These are phyloP conservation scores for Phlebiopsis flavidoalba DNA, from an alignment of 768 basidiomycete species.

Conservation along the genomic window DNA sequence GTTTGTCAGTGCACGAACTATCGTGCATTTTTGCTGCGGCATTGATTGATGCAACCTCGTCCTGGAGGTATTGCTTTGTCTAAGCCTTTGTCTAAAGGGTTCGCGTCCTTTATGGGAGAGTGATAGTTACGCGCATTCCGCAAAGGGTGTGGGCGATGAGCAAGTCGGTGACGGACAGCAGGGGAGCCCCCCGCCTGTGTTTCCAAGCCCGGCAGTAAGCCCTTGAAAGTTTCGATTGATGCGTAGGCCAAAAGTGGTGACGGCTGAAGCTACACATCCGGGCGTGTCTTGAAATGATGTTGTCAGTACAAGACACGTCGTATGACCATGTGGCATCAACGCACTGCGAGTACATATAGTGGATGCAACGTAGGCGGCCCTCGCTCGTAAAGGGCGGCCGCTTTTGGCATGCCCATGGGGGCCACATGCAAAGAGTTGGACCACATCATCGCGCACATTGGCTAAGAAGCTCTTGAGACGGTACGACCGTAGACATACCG, in stretches of 20 bases:
- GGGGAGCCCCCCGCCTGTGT: background rate
- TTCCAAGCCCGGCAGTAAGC: background rate
- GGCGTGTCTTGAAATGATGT: background rate
- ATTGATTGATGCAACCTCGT: constrained; percentile 5
- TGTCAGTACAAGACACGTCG: background rate
- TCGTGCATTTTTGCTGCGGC: constrained; percentile 7
- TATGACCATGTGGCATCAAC: background rate
- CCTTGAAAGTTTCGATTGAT: constrained; percentile 11
- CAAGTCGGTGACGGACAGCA: constrained; percentile 1
- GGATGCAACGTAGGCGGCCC: background rate
- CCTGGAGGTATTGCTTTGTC: background rate
- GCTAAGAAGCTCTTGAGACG: constrained; percentile 4
- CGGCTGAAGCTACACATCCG: background rate
- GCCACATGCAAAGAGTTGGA: background rate
- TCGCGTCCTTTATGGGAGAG: no score
- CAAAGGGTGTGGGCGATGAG: constrained; percentile 7
- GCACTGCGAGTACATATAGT: background rate
- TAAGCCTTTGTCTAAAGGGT: background rate
- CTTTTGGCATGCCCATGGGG: constrained; percentile 10
- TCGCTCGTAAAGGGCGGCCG: constrained; percentile 10
- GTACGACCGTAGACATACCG: constrained; percentile 1
- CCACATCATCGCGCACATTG: background rate
- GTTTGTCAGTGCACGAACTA: background rate
- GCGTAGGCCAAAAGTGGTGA: constrained; percentile 4
- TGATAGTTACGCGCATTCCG: constrained; percentile 3